phyloP scores from a whole-genome alignment of 2,329 filamentous ascomycete species.

The Penicillium sp. region DNA sequence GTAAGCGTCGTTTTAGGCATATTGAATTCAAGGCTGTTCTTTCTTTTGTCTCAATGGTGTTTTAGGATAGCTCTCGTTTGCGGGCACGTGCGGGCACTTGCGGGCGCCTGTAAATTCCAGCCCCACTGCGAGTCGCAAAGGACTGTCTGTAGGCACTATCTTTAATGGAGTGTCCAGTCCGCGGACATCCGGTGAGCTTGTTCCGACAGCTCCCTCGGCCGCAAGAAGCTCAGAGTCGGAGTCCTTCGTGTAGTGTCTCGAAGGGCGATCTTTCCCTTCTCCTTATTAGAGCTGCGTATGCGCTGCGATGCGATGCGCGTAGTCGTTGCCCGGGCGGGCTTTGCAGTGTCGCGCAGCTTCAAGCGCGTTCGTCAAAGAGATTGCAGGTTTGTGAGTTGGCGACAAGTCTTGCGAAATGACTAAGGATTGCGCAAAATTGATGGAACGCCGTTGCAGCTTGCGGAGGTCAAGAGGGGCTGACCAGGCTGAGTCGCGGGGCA shows the following conservation, averaged over 20 bases:
- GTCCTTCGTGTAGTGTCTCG: neutral
- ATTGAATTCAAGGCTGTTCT: neutral
- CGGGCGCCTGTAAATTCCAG: neutral
- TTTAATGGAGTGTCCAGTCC: neutral
- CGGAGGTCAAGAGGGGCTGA: neutral
- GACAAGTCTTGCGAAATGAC: neutral
- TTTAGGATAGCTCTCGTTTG: neutral
- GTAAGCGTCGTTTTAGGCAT: constrained; percentile 37
- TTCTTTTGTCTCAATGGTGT: neutral
- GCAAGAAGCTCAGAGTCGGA: neutral
- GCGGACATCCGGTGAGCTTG: neutral
- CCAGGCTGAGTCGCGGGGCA: neutral
- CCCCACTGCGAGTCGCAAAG: neutral
- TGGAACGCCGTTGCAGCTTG: neutral
- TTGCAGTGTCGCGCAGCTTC: neutral
- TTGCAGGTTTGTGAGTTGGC: neutral
- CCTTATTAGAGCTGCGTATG: neutral
- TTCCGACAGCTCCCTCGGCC: neutral
- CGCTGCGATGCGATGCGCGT: neutral
- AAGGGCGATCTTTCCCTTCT: neutral
- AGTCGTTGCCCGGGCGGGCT: neutral
- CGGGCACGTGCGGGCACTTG: too few relatives aligned
- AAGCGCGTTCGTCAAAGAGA: neutral
- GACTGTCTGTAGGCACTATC: neutral
- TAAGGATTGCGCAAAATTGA: neutral